phyloP scores from a whole-genome alignment of 345 rosid species.

The Adansonia digitata region DNA sequence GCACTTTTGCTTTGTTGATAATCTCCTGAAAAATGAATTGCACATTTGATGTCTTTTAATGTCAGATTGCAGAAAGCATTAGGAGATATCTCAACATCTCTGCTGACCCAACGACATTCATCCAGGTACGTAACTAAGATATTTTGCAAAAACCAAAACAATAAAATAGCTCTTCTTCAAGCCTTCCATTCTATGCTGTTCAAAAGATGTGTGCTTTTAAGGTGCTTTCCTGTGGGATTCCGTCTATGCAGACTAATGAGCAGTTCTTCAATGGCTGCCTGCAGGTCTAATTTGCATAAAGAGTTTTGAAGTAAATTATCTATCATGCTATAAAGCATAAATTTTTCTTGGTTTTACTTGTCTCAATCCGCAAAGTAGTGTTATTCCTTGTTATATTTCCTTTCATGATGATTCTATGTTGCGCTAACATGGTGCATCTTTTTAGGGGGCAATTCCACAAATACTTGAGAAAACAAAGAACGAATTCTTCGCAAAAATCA shows the following conservation, averaged over 20 bases:
- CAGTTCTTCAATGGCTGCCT: background rate
- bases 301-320: background rate
- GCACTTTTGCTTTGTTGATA: background rate
- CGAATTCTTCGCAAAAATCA: constrained; percentile 25
- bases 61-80: constrained; percentile 39
- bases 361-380: background rate
- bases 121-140: constrained; percentile 36
- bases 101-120: constrained; percentile 40
- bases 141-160: background rate
- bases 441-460: constrained; percentile 30
- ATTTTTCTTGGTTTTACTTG: background rate
- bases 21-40: background rate
- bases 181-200: background rate
- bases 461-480: constrained; percentile 30
- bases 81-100: constrained; percentile 32
- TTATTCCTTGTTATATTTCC: background rate
- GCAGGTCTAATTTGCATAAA: background rate
- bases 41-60: background rate
- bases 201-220: background rate
- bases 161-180: background rate
- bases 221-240: background rate
- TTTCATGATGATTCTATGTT: background rate
- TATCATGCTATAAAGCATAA: background rate
- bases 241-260: background rate
- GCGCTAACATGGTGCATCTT: background rate